Evolutionary conservation across 2,329 filamentous ascomycete species (phyloP), one percentile per base, ranked within the genome.

Genomic region (Fusarium tuaranense): DNA sequence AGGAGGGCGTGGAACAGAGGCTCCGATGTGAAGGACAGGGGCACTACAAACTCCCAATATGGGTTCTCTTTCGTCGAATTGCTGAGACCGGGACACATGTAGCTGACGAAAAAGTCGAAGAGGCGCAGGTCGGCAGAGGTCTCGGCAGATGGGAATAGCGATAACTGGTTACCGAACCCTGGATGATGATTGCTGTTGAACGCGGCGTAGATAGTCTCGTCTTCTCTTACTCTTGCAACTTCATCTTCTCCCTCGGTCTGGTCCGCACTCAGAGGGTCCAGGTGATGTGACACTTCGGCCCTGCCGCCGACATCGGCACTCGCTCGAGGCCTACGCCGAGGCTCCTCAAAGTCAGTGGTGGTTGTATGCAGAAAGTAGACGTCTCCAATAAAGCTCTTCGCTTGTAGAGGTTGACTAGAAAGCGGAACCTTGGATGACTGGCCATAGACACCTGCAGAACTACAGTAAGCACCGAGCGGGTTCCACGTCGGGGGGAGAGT

Each of bases 91-190:
- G 65, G 65, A 25, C 59, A 58, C 18, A 68, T 34, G 30, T 32
- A 38, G 7, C 44, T 68, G 51, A 68, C 53, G 13, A 44, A 68
- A 7, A 68, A 64, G 22, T 68, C 65, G 34, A 68, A 68, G 7
- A 68, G 48, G n/a, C 62, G 60, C 10, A 64, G 18, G 20, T 59
- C 53, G 20, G 30, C 65, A 38, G 62, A 32, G 4, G 25, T 30
- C 18, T 64, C 65, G 30, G 32, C 38, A n/a, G 18, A 53, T n/a
- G 53, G 53, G 30, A 58, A 16, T 12, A 58, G 4, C 1, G 53
- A 58, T 16, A 36, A 20, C n/a, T 58, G 53, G 2, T 16, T 58
- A 32, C 18, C 34, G 14, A 62, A 46, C n/a, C 34, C 65, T 12
- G 48, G 39, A 14, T n/a, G 18, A 22, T 16, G 20, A 57, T 22